phyloP scores from a whole-genome alignment of 257 asterid genomes.

The Echium plantagineum region DNA sequence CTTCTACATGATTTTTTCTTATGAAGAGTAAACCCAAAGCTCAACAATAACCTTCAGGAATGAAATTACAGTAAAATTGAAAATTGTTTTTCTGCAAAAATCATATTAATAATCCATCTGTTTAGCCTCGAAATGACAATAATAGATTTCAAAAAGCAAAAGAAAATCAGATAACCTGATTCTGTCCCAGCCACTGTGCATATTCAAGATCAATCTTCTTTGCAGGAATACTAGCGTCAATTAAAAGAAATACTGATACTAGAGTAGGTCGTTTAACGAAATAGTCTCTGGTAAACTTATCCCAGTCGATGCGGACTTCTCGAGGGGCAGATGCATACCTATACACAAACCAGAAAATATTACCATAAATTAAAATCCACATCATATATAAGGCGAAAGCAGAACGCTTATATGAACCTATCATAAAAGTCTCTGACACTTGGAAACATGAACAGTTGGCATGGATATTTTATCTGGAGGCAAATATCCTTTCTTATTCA shows the following conservation, averaged over 20 bases:
- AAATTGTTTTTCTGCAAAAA: no score
- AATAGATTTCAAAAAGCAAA: slow-evolving; percentile 3
- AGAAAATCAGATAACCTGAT: slow-evolving; percentile 42
- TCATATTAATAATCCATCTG: neutral
- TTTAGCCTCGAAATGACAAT: neutral
- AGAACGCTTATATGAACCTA: neutral
- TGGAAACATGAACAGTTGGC: neutral
- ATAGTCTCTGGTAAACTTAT: slow-evolving; percentile 83
- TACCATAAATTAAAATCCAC: neutral
- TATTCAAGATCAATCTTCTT: slow-evolving; percentile 82
- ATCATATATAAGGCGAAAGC: neutral
- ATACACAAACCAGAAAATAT: slow-evolving; percentile 1
- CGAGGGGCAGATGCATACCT: slow-evolving; percentile 97
- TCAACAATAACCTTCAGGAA: neutral
- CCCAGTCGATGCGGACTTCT: slow-evolving; percentile 85
- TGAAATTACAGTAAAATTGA: neutral
- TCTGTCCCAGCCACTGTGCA: slow-evolving; percentile 92
- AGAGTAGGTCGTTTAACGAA: slow-evolving; percentile 79
- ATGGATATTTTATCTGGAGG: neutral
- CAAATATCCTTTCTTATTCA: neutral
- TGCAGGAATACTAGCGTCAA: slow-evolving; percentile 92
- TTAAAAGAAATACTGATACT: slow-evolving; percentile 94
- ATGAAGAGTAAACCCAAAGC: no score
- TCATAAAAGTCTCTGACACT: neutral
- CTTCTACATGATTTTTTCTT: no score